Base-by-base conservation (phyloP, 345 rosid genomes). In the Lepidium sativum region DNA sequence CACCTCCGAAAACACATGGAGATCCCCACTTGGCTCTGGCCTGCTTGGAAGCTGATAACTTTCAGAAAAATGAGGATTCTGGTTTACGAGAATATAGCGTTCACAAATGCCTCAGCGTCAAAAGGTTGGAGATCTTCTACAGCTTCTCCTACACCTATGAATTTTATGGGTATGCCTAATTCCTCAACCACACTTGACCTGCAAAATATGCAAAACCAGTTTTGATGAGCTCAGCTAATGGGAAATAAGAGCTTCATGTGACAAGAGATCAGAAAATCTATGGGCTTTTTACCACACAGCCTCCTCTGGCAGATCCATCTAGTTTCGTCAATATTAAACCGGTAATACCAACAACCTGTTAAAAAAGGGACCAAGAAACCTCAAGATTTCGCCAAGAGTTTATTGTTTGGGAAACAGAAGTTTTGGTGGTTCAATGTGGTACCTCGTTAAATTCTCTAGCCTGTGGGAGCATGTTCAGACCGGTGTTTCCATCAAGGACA, bases 381-480 rank as follows among this genome's bases (percentile, higher is more conserved):
- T 68, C 64, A 68, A 58, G 50, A 20, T 43, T 39, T 20, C 27
- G 38, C 40, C 20, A 54, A 34, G 15, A 53, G 16, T n/a, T 9
- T 14, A 58, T 15, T 27, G 57, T 15, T 43, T 53, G 10, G 56
- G 47, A 29, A 48, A 31, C 60, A 49, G 32, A 59, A 60, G 29
- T 55, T 43, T 35, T 48, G 18, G 54, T 41, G 21, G 49, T 42
- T 65, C 2, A 10, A 21, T 38, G 63, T 44, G 56, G 66, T 87
- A 87, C 98, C 76, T 89, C 98, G 77, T 92, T 92, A 79, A 92
- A 92, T 66, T 92, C 98, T 76, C 98, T 84, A 59, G 98, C 98
- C 75, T 92, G 98, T 47, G 98, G 98, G 71, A 92, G 97, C 98
- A 89, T 89, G 79, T 92, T 92, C 76, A 92, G 69, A 42, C 98